Evolutionary conservation across 768 basidiomycete genomes (phyloP).

Genomic region (Tulasnella sp.): DNA sequence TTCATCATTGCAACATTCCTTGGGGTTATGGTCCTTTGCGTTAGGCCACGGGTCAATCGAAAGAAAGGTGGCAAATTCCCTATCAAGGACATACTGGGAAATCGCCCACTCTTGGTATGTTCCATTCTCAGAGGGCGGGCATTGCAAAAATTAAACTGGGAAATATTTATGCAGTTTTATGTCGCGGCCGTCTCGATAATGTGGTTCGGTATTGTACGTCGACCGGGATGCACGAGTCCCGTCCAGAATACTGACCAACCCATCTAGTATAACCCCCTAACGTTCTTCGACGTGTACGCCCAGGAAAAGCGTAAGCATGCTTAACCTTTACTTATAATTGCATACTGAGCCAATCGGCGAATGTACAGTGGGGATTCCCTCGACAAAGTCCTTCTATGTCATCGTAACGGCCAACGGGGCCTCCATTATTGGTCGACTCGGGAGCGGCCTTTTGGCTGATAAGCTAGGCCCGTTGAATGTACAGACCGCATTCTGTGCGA

Average conservation of each 20-base stretch:
- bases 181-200: not conserved
- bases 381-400: constrained; percentile 22
- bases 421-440: constrained; percentile 29
- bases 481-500: constrained; percentile 52
- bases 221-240: too few species aligned
- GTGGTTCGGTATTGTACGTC: constrained; percentile 16
- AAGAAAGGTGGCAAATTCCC: constrained; percentile 46
- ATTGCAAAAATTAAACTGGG: constrained; percentile 20
- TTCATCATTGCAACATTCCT: constrained; percentile 51
- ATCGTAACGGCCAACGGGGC: constrained; percentile 28
- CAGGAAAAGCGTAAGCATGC: constrained; percentile 27
- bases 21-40: constrained; percentile 35
- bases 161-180: constrained; percentile 8
- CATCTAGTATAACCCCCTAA: constrained; percentile 19
- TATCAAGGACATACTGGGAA: constrained; percentile 51
- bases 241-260: not conserved
- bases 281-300: constrained; percentile 43
- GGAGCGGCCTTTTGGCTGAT: constrained; percentile 28
- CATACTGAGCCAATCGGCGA: not conserved
- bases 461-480: constrained; percentile 52
- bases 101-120: constrained; percentile 42
- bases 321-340: not conserved
- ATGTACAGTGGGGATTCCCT: constrained; percentile 23
- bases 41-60: constrained; percentile 27
- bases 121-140: constrained; percentile 49